A percentile compares a stretch with the other conserved stretches of the same genome.
These are phyloP conservation scores for Globisporangium acanthophoron DNA, from an alignment of 352 stramenopile species.

Conservation along the genomic window DNA sequence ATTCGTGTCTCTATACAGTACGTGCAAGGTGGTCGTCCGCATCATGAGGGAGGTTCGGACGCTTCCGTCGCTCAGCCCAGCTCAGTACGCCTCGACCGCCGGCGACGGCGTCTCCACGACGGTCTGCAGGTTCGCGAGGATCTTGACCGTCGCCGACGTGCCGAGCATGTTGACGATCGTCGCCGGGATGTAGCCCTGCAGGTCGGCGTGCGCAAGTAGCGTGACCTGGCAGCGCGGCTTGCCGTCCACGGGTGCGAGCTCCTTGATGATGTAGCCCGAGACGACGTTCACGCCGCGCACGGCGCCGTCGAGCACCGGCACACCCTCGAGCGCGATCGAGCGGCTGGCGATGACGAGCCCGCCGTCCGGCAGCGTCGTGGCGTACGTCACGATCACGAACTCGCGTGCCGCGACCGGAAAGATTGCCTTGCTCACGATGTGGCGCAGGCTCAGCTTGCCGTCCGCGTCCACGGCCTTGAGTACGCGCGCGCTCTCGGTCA, in stretches of 20 bases:
- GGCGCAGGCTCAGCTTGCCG: conserved; percentile 52
- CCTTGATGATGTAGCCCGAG: conserved; percentile 74
- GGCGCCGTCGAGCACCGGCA: conserved; percentile 43
- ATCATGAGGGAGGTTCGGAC: too few relatives aligned
- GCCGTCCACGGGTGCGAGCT: conserved; percentile 37
- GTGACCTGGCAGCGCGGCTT: conserved; percentile 64
- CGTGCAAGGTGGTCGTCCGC: background rate
- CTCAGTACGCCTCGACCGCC: background rate
- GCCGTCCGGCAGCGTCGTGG: conserved; percentile 44
- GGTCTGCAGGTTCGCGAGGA: conserved; percentile 61
- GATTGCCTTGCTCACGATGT: conserved; percentile 73
- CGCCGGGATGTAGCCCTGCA: conserved; percentile 73
- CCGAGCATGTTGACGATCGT: conserved; percentile 82
- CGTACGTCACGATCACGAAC: conserved; percentile 65
- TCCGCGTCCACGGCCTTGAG: conserved; percentile 49
- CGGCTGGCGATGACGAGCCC: conserved; percentile 60
- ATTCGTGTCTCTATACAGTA: background rate
- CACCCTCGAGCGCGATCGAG: conserved; percentile 43
- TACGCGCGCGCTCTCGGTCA: conserved; percentile 63
- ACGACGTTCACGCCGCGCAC: conserved; percentile 66
- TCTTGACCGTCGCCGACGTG: conserved; percentile 79
- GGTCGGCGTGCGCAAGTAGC: conserved; percentile 68
- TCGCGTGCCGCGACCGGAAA: conserved; percentile 74
- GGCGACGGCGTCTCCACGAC: conserved; percentile 18
- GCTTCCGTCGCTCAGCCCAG: background rate